Conservation (phyloP, 441 rosid genomes). For the Theobroma grandiflorum region DNA sequence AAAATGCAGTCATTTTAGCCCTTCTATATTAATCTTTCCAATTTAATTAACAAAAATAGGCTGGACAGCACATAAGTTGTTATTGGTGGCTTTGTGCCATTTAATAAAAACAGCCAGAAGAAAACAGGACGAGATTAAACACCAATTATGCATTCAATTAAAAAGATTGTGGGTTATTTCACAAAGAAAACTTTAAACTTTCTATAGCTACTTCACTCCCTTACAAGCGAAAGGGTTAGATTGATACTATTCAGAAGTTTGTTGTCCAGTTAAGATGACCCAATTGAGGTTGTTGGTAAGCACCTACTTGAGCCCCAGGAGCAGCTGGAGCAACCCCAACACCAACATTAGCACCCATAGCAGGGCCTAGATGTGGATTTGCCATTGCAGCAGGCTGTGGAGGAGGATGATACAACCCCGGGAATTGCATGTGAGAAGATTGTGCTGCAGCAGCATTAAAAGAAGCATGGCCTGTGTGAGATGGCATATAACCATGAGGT, state of each 20-base stretch:
- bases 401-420: slow-evolving; percentile 78
- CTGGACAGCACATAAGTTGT: background rate
- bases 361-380: slow-evolving; percentile 76
- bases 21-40: background rate
- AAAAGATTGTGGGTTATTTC: slow-evolving; percentile 52
- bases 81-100: background rate
- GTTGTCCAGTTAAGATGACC: slow-evolving; percentile 94
- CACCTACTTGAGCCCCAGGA: slow-evolving; percentile 81
- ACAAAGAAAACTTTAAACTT: slow-evolving; percentile 51
- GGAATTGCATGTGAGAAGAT: slow-evolving; percentile 92
- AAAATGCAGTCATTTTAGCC: no score
- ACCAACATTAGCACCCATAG: slow-evolving; percentile 81
- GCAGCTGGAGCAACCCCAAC: slow-evolving; percentile 78
- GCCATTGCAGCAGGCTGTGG: slow-evolving; percentile 79
- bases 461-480: slow-evolving; percentile 81
- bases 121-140: slow-evolving; percentile 29
- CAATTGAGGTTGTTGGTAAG: slow-evolving; percentile 89
- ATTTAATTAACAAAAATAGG: background rate
- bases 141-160: slow-evolving; percentile 56
- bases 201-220: slow-evolving; percentile 68
- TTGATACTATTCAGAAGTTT: slow-evolving; percentile 68
- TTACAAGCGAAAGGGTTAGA: slow-evolving; percentile 53
- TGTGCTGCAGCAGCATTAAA: slow-evolving; percentile 82
- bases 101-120: background rate
- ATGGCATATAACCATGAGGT: slow-evolving; percentile 79